Base-by-base conservation (phyloP, 805 yeast genomes). In the Saccharomyces eubayanus region DNA sequence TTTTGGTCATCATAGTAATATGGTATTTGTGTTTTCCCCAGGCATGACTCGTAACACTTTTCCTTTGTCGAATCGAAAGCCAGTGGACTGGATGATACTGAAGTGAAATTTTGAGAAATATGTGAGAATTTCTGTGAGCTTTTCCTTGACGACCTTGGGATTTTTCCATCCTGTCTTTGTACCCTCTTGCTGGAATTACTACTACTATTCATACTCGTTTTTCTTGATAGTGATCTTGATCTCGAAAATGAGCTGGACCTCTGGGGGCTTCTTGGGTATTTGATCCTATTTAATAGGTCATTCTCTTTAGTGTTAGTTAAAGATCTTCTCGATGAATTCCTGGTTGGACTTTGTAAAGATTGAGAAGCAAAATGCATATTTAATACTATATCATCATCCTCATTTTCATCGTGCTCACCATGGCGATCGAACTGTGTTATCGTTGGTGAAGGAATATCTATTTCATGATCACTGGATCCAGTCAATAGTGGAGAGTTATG, bases 11-110 rank as follows among this genome's bases (percentile, higher is more conserved):
- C 51, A 85, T 78, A 49, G 74, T 77, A 61, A 77, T 77, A 67
- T 83, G 74, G 54, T 83, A 83, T 51, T 72, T 76, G 50, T 78
- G 84, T 54, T 74, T 77, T 58, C 79, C 49, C 45, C 5, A 57
- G 74, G 50, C 74, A 69, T 51, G 75, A 75, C 28, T 65, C 62
- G 55, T 77, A 77, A 36, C 43, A 36, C 20, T 36, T 36, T 16
- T n/a, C 24, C 24, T 16, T 16, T 36, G 24, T 16, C 43, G 43
- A 36, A 16, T 36, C 21, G 6, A 16, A 16, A 36, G 43, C 12
- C 16, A 36, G 11, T n/a, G 43, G 43, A 16, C 43, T 36, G 43
- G 43, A 36, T 8, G 43, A 36, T 2, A 21, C 43, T n/a, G 43
- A 36, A 6, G 43, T 16, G 11, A 36, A 6, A 16, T 16, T 36